These are phyloP conservation scores for Odontarrhena argentea DNA, from an alignment of 345 rosid species.

Conservation along the genomic window DNA sequence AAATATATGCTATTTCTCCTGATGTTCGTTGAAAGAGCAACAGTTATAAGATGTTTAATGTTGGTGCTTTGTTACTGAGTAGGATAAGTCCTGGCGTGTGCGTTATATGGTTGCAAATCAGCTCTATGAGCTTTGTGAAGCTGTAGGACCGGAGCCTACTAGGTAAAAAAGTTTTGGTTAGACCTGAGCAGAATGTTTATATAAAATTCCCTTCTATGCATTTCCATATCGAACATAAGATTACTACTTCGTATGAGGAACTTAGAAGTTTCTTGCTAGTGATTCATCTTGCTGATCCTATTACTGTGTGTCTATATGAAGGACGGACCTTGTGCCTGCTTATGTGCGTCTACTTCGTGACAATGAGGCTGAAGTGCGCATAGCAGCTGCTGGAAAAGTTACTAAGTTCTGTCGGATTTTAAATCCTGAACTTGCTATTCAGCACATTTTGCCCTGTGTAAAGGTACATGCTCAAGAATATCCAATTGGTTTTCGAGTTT, in stretches of 20 bases:
- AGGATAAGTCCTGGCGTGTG: constrained; percentile 99
- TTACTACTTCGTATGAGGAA: background rate
- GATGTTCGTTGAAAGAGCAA: constrained; percentile 11
- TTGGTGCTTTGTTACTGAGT: constrained; percentile 22
- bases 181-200: background rate
- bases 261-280: constrained; percentile 1
- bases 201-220: constrained; percentile 9
- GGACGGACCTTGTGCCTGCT: constrained; percentile 90
- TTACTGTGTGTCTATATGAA: constrained; percentile 32
- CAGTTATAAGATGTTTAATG: constrained; percentile 39
- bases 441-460: constrained; percentile 89
- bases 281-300: constrained; percentile 7
- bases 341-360: constrained; percentile 93
- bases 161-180: constrained; percentile 50
- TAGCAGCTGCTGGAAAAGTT: constrained; percentile 97
- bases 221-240: constrained; percentile 14
- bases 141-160: constrained; percentile 92
- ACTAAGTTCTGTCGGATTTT: constrained; percentile 92
- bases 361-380: constrained; percentile 99
- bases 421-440: constrained; percentile 85
- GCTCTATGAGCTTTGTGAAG: constrained; percentile 94
- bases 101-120: constrained; percentile 98
- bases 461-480: constrained; percentile 54
- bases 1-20: background rate
- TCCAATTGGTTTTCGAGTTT: background rate